Percentiles rank a stretch among this genome's conserved stretches.
These are phyloP conservation scores for Fusarium praegraminearum DNA, from an alignment of 2,329 filamentous ascomycete species.

Conservation along the genomic window DNA sequence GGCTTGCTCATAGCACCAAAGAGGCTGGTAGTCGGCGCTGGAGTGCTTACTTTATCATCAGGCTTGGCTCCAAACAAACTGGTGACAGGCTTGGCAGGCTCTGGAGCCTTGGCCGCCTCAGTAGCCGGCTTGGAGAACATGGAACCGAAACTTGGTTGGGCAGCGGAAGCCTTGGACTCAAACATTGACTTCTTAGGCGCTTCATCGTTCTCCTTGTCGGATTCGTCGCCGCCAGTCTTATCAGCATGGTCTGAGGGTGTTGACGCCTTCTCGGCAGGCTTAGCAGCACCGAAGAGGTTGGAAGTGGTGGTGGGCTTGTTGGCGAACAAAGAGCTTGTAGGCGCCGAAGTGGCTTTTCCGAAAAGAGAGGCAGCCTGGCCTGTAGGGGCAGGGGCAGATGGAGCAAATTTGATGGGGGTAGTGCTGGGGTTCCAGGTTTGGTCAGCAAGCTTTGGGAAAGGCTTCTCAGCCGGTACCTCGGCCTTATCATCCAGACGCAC, in stretches of 20 bases:
- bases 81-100: constrained; percentile 45
- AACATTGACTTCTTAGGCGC: constrained; percentile 52
- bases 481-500: constrained; percentile 54
- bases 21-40: constrained; percentile 48
- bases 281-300: constrained; percentile 54
- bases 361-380: constrained; percentile 51
- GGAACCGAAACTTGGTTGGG: constrained; percentile 48
- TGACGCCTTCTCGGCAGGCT: constrained; percentile 48
- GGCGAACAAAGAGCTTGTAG: constrained; percentile 53
- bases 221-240: constrained; percentile 57
- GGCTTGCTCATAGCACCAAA: constrained; percentile 55
- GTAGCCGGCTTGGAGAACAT: constrained; percentile 53
- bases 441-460: constrained; percentile 50
- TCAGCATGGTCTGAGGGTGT: constrained; percentile 47
- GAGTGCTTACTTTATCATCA: constrained; percentile 46
- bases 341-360: constrained; percentile 47
- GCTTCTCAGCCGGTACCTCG: constrained; percentile 42
- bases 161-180: constrained; percentile 49
- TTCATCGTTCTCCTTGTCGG: constrained; percentile 60
- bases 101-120: constrained; percentile 47
- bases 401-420: constrained; percentile 67
- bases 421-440: constrained; percentile 60
- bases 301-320: constrained; percentile 52
- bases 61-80: constrained; percentile 56
- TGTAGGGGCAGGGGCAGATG: constrained; percentile 48